Evolutionary conservation across 140 eudicot genomes (phyloP), one percentile per base, ranked within the genome.

Genomic region (Cichorium intybus): DNA sequence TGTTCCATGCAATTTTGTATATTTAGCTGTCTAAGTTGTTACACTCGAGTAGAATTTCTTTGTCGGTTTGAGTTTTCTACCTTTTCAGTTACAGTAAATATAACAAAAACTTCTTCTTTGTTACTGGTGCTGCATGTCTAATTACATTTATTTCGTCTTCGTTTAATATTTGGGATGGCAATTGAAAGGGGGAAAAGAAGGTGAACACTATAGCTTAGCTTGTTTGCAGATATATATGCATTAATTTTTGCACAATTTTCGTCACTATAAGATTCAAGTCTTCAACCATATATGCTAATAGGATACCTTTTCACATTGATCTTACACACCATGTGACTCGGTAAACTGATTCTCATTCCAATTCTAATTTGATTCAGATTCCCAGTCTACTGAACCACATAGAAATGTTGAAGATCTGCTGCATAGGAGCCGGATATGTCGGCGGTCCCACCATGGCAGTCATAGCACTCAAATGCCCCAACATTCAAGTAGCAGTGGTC

Each of bases 381-480:
- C 6, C 52, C 12, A 39, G 55, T 57, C 46, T 43, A 35, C 59
- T 52, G 41, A 39, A 35, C 43, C 62, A 10, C 14, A 61, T 56
- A 54, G 65, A 79, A 41, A 85, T 85, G 93, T 84, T 85, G 85
- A 85, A 85, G 85, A 85, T 85, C 54, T 85, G 93, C 75, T 85
- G 93, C 50, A 85, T 85, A 26, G 93, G 93, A 61, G 93, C 93
- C 28, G 93, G 93, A 60, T 85, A 85, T 70, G 93, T 85, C 4
- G 93, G 93, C 10, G 88, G 93, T 12, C 93, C 93, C 70, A 85
- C 93, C 50, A 85, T 85, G 93, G 93, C 93, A 2, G 93, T 85
- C 41, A 85, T 85, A 50, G 86, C 93, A 35, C 77, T 82, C 29
- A 85, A 85, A 69, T 85, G 93, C 81, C 93, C 93, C 2, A 11